phyloP scores from a whole-genome alignment of 495 filamentous ascomycete genomes.

The Cetradonia linearis region DNA sequence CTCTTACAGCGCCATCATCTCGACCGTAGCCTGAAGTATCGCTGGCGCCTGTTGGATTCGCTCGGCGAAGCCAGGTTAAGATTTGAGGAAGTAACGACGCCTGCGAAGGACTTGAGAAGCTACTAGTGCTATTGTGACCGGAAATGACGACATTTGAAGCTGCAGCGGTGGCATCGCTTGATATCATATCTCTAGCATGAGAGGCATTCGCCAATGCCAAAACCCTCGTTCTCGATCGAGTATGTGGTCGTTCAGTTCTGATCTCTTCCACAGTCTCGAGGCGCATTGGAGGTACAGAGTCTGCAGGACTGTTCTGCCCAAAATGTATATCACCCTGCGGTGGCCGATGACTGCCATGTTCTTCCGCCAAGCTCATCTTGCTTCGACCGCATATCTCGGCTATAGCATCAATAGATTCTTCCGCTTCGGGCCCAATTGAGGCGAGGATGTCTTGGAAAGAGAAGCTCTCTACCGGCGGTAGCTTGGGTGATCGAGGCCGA shows the following conservation, averaged over 20 bases:
- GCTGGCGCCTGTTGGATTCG: background rate
- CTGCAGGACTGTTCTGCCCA: constrained; percentile 2
- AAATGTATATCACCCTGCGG: constrained; percentile 45
- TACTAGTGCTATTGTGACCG: constrained; percentile 4
- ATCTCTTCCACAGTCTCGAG: constrained; percentile 21
- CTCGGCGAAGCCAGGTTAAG: constrained; percentile 16
- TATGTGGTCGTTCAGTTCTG: constrained; percentile 6
- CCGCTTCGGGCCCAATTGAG: constrained; percentile 49
- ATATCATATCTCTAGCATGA: background rate
- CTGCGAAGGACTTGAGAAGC: background rate
- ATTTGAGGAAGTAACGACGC: constrained; percentile 16
- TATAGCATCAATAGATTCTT: constrained; percentile 48
- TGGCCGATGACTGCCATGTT: constrained; percentile 54
- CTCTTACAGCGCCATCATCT: constrained; percentile 7
- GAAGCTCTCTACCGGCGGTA: constrained; percentile 29
- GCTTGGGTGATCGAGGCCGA: constrained; percentile 7
- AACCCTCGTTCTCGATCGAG: constrained; percentile 8
- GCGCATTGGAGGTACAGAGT: constrained; percentile 5
- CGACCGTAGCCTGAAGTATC: background rate
- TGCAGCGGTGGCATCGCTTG: constrained; percentile 14
- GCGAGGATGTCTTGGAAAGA: constrained; percentile 50
- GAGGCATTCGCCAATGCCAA: constrained; percentile 13
- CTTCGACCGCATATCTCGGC: constrained; percentile 55
- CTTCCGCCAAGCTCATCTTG: constrained; percentile 51
- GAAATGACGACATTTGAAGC: constrained; percentile 15